These are phyloP conservation scores for Tephrocybe sp. DNA, from an alignment of 768 basidiomycete species.

Conservation along the genomic window DNA sequence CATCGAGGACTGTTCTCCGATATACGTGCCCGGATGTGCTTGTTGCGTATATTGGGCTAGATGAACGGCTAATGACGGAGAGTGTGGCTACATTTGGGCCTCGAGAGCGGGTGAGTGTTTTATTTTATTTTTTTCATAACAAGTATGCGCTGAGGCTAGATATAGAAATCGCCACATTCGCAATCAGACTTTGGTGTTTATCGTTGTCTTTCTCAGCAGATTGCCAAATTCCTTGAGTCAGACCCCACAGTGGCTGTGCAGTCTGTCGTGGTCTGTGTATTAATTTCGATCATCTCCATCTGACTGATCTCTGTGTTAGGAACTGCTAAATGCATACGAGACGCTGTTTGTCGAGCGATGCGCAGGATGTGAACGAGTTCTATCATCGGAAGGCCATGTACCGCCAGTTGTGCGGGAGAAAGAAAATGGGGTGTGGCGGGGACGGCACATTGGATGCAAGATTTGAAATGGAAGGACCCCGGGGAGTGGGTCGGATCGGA, in stretches of 20 bases:
- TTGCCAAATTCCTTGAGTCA: slow-evolving; percentile 56
- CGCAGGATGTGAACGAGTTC: slow-evolving; percentile 56
- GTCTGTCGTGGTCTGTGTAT: slow-evolving; percentile 41
- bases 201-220: slow-evolving; percentile 63
- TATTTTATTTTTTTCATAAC: neutral
- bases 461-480: slow-evolving; percentile 10
- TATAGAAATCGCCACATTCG: slow-evolving; percentile 65
- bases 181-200: slow-evolving; percentile 67
- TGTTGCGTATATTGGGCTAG: slow-evolving; percentile 58
- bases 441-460: slow-evolving; percentile 43
- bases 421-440: slow-evolving; percentile 44
- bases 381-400: slow-evolving; percentile 67
- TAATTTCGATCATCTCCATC: neutral
- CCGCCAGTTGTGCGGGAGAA: slow-evolving; percentile 68
- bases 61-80: slow-evolving; percentile 47
- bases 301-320: slow-evolving; percentile 28
- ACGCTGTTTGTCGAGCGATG: slow-evolving; percentile 64
- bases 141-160: neutral
- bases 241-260: slow-evolving; percentile 53
- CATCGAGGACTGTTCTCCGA: slow-evolving; percentile 48
- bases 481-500: slow-evolving; percentile 10
- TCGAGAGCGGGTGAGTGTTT: slow-evolving; percentile 55
- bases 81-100: slow-evolving; percentile 71
- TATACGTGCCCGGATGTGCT: slow-evolving; percentile 65
- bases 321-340: slow-evolving; percentile 52